Conservation (phyloP, 768 basidiomycete genomes). For the Lepiota subincarnata region DNA sequence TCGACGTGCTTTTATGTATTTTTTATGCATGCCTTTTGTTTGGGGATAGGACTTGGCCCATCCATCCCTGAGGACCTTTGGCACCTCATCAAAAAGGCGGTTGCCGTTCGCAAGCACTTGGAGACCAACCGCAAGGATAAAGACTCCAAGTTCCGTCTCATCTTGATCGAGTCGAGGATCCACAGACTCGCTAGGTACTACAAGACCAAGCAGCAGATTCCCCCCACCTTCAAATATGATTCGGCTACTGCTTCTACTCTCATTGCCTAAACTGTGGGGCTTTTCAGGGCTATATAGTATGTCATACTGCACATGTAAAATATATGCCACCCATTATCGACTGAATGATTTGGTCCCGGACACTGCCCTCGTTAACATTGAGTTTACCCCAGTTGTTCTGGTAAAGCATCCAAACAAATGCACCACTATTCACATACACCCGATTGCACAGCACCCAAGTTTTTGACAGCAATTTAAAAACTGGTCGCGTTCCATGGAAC, state of each 20-base stretch:
- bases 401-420: no score
- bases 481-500: no score
- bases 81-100: conserved; percentile 99
- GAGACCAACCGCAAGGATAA: conserved; percentile 98
- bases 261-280: conserved; percentile 53
- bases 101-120: conserved; percentile 97
- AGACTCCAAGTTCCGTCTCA: conserved; percentile 93
- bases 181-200: conserved; percentile 97
- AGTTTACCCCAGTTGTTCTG: no score
- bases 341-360: no score
- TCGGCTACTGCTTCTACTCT: conserved; percentile 90
- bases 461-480: no score
- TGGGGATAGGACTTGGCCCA: conserved; percentile 87
- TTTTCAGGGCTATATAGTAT: not conserved
- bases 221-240: conserved; percentile 99
- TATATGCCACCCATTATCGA: not conserved
- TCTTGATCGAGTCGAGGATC: conserved; percentile 98
- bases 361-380: no score
- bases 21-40: conserved; percentile 41
- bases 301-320: not conserved
- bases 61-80: conserved; percentile 98
- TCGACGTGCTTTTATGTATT: conserved; percentile 17
- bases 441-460: no score
- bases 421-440: no score
- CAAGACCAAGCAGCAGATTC: conserved; percentile 97